Conservation (phyloP, 2,329 filamentous ascomycete genomes). For the Colletotrichum orbiculare region DNA sequence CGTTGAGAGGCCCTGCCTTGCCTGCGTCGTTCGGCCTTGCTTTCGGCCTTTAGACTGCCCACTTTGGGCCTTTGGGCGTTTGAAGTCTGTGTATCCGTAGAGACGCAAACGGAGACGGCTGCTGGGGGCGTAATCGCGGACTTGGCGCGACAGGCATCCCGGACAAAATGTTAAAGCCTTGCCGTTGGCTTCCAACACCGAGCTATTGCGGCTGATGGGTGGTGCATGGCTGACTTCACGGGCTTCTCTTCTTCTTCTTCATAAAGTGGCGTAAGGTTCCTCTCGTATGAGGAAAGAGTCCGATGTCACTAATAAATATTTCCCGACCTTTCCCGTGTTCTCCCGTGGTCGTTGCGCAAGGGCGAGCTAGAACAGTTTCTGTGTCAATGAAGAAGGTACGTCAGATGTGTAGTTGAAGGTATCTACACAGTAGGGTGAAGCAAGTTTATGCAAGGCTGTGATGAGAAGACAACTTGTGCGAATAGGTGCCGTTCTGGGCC, state of each 20-base stretch:
- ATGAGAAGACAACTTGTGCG: too few species aligned
- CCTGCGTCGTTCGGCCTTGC: not conserved
- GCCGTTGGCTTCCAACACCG: not conserved
- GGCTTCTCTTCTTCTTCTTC: too few species aligned
- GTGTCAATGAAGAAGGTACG: not conserved
- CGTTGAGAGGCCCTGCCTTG: not conserved
- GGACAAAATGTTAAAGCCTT: too few species aligned
- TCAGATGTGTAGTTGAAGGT: constrained; percentile 8
- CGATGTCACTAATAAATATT: too few species aligned
- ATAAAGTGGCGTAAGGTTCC: too few species aligned
- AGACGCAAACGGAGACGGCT: constrained; percentile 16
- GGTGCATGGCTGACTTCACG: too few species aligned
- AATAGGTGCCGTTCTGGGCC: too few species aligned
- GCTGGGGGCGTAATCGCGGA: not conserved
- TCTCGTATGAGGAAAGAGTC: too few species aligned
- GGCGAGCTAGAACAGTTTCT: not conserved
- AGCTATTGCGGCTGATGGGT: too few species aligned
- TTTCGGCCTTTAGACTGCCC: constrained; percentile 5
- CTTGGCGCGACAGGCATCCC: not conserved
- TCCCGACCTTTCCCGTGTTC: too few species aligned
- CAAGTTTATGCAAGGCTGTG: too few species aligned
- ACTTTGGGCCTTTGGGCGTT: not conserved
- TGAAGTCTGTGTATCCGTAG: constrained; percentile 1
- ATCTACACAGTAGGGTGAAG: not conserved
- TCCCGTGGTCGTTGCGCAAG: too few species aligned